A percentile compares a stretch with the other conserved stretches of the same genome.
Conservation (phyloP, 495 filamentous ascomycete species). For the Pyrenula massariospora region DNA sequence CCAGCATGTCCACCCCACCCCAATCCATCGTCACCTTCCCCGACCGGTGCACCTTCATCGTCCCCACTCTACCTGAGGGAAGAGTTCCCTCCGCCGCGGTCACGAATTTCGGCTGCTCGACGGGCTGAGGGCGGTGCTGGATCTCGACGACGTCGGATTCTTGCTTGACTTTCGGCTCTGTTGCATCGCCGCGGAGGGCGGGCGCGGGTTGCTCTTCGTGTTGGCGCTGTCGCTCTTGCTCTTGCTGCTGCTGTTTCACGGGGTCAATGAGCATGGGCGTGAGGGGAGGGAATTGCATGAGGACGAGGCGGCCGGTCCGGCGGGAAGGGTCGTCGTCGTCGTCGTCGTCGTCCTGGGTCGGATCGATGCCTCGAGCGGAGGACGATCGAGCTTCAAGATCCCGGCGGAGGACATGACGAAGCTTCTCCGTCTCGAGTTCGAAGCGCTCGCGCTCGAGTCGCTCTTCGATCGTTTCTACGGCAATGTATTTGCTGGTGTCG, state of each 20-base stretch:
- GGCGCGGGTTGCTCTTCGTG: constrained; percentile 1
- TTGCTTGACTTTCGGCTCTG: constrained; percentile 11
- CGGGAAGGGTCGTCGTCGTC: constrained; percentile 11
- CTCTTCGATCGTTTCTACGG: constrained; percentile 3
- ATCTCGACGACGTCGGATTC: constrained; percentile 15
- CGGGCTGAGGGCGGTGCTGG: constrained; percentile 3
- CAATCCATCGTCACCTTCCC: constrained; percentile 35
- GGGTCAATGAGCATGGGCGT: constrained; percentile 34
- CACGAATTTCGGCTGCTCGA: constrained; percentile 15
- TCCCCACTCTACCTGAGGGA: constrained; percentile 43
- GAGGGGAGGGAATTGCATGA: constrained; percentile 45
- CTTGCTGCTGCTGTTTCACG: constrained; percentile 7
- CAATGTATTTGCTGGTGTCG: constrained; percentile 7
- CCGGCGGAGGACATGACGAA: neutral
- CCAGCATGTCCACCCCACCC: constrained; percentile 36
- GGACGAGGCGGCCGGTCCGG: constrained; percentile 30
- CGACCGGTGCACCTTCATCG: constrained; percentile 40
- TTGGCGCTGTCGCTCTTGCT: constrained; percentile 4
- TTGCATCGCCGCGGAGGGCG: constrained; percentile 1
- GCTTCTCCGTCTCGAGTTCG: constrained; percentile 2
- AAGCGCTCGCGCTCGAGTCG: constrained; percentile 5
- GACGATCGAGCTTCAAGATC: neutral
- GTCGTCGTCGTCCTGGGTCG: neutral
- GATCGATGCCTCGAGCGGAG: too few relatives aligned
- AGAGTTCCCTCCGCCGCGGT: constrained; percentile 29